Percentiles rank a stretch among this genome's conserved stretches.
Conservation (phyloP, 1,139 yeast species). For the Pneumocystis jirovecii region DNA sequence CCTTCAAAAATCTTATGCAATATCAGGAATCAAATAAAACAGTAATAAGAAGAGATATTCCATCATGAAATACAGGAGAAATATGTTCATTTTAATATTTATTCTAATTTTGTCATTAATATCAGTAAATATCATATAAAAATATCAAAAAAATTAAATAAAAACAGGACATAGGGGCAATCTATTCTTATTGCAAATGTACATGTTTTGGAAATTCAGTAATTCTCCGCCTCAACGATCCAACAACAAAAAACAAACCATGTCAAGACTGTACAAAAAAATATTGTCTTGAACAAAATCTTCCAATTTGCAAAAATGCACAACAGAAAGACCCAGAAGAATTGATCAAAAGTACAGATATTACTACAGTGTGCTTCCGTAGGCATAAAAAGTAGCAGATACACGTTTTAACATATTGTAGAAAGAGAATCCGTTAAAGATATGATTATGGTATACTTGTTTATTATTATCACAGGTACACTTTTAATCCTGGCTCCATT, state of each 20-base stretch:
- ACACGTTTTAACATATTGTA: neutral
- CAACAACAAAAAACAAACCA: constrained; percentile 1
- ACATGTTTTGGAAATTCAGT: constrained; percentile 7
- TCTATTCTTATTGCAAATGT: constrained; percentile 7
- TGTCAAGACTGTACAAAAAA: constrained; percentile 8
- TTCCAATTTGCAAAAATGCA: neutral
- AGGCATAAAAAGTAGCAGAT: neutral
- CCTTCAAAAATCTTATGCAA: neutral
- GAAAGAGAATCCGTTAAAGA: neutral
- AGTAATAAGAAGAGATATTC: neutral
- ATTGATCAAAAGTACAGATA: neutral
- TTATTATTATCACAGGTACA: neutral
- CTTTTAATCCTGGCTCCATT: neutral
- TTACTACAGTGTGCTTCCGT: neutral
- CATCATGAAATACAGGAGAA: neutral
- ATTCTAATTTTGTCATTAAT: neutral
- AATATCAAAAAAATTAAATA: neutral
- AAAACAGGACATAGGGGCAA: neutral
- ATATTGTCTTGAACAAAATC: constrained; percentile 5
- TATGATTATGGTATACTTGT: neutral
- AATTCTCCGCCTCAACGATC: neutral
- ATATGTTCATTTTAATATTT: neutral
- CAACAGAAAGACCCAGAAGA: neutral
- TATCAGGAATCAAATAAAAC: neutral
- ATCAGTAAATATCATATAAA: neutral